Percentiles rank a stretch among this genome's conserved stretches.
These are phyloP conservation scores for Ramalina intermedia DNA, from an alignment of 495 filamentous ascomycete species.

Conservation along the genomic window DNA sequence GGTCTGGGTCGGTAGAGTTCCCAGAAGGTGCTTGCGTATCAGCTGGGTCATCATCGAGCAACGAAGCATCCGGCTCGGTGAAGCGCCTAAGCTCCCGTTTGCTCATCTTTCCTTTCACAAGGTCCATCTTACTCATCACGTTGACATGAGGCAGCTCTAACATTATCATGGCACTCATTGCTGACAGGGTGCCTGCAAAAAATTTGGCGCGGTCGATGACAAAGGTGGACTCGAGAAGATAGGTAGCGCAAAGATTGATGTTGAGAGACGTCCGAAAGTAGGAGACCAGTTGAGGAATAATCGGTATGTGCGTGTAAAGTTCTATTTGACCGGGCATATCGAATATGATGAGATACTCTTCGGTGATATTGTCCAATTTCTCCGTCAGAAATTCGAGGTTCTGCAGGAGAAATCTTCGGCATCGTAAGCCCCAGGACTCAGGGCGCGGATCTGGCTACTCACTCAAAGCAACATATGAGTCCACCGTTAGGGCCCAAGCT, in stretches of 20 bases:
- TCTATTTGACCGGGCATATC: slow-evolving; percentile 99
- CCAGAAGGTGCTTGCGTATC: slow-evolving; percentile 1
- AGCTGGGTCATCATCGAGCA: slow-evolving; percentile 57
- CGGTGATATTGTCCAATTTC: slow-evolving; percentile 68
- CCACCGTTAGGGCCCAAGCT: slow-evolving; percentile 87
- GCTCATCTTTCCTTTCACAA: slow-evolving; percentile 69
- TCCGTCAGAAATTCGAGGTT: slow-evolving; percentile 93
- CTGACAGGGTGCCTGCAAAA: slow-evolving; percentile 86
- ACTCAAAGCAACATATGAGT: slow-evolving; percentile 95
- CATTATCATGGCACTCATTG: slow-evolving; percentile 98
- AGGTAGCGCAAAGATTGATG: slow-evolving; percentile 85
- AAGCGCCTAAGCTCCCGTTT: slow-evolving; percentile 78
- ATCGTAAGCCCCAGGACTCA: not conserved
- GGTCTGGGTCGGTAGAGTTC: slow-evolving; percentile 34
- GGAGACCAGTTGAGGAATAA: slow-evolving; percentile 71
- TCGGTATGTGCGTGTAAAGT: slow-evolving; percentile 91
- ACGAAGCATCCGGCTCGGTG: slow-evolving; percentile 61
- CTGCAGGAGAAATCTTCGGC: slow-evolving; percentile 57
- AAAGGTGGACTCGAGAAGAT: slow-evolving; percentile 89
- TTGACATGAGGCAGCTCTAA: slow-evolving; percentile 92
- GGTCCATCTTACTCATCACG: slow-evolving; percentile 91
- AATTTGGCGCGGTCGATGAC: slow-evolving; percentile 91
- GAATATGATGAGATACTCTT: slow-evolving; percentile 92
- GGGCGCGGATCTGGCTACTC: not conserved
- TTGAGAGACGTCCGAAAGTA: slow-evolving; percentile 73